Percentiles rank a stretch among this genome's conserved stretches.
Conservation (phyloP, 2,329 filamentous ascomycete species). For the Pseudogymnoascus sp. region DNA sequence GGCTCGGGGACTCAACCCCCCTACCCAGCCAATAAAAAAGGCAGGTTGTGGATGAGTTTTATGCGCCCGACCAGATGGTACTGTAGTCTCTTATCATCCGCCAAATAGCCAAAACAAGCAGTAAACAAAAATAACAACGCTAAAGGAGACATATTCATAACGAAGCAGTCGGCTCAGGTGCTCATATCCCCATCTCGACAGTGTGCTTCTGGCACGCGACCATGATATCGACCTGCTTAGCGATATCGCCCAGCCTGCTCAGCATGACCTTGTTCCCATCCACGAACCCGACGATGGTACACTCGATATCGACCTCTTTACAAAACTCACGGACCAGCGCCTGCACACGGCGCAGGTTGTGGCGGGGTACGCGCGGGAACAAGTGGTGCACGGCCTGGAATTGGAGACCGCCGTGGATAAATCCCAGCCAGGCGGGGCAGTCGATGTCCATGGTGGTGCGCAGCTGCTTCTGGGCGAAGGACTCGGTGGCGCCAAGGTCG, state of each 20-base stretch:
- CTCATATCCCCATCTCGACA: conserved; percentile 32
- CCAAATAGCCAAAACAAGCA: background rate
- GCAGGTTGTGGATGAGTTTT: background rate
- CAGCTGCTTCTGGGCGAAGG: conserved; percentile 62
- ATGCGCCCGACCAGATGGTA: background rate
- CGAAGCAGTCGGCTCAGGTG: background rate
- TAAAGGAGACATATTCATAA: conserved; percentile 4
- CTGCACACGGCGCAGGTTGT: conserved; percentile 58
- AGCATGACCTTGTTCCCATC: conserved; percentile 55
- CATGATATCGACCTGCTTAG: conserved; percentile 53
- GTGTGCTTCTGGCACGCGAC: conserved; percentile 49
- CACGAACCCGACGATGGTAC: conserved; percentile 53
- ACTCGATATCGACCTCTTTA: conserved; percentile 55
- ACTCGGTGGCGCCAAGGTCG: conserved; percentile 57
- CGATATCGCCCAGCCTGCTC: conserved; percentile 48
- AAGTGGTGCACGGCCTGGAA: conserved; percentile 68
- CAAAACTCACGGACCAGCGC: conserved; percentile 56
- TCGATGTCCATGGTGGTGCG: conserved; percentile 69
- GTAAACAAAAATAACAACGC: background rate
- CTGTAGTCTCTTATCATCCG: conserved; percentile 3
- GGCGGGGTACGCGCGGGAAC: conserved; percentile 60
- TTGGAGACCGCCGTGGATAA: conserved; percentile 64
- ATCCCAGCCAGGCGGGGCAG: conserved; percentile 65
- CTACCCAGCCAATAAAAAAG: conserved; percentile 5
- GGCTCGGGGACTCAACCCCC: background rate